These are phyloP conservation scores for Salix brachista DNA, from an alignment of 345 rosid genomes.

Conservation along the genomic window DNA sequence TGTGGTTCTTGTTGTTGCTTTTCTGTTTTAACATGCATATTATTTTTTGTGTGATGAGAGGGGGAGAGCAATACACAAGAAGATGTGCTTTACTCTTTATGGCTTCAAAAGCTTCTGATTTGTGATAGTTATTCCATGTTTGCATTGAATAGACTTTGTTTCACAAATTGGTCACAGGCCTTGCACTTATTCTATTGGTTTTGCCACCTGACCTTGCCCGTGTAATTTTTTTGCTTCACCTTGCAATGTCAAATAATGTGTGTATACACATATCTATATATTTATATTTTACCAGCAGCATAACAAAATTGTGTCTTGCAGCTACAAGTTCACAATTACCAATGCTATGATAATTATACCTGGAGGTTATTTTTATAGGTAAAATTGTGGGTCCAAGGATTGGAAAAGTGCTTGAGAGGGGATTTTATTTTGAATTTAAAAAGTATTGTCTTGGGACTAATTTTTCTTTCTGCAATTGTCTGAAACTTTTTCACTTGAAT, in stretches of 20 bases:
- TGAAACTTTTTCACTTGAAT: slow-evolving; percentile 12
- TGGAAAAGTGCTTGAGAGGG: neutral
- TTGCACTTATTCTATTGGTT: neutral
- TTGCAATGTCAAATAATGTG: neutral
- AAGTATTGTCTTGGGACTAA: neutral
- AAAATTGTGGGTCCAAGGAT: neutral
- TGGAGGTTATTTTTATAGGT: neutral
- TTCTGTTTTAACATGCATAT: neutral
- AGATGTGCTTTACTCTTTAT: neutral
- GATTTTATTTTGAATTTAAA: neutral
- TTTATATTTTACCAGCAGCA: neutral
- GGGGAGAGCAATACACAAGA: neutral
- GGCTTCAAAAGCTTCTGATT: neutral
- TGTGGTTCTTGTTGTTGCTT: neutral
- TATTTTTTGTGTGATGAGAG: neutral
- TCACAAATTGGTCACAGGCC: neutral
- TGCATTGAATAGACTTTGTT: neutral
- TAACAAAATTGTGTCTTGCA: neutral
- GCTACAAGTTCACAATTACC: neutral
- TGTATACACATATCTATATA: no score
- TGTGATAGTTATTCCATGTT: neutral
- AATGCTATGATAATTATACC: slow-evolving; percentile 3
- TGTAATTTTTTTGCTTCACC: neutral
- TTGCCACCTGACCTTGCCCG: neutral
- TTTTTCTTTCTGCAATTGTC: neutral